These are phyloP conservation scores for Vigna unguiculata DNA, from an alignment of 306 rosid genomes.

Conservation along the genomic window DNA sequence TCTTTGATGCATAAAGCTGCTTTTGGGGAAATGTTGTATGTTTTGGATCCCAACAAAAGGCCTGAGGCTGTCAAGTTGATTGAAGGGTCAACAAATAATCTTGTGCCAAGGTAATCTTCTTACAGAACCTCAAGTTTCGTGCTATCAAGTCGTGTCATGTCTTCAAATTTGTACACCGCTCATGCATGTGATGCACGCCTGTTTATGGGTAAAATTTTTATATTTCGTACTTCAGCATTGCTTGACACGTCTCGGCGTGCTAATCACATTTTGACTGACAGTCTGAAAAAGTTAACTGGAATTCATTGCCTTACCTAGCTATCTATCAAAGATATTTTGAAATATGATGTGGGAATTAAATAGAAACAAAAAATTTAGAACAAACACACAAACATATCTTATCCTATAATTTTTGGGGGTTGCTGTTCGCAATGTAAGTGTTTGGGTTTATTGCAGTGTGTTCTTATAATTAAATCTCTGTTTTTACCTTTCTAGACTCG, in stretches of 20 bases:
- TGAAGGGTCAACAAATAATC: slow-evolving; percentile 75
- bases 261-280: background rate
- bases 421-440: slow-evolving; percentile 3
- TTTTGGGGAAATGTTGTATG: slow-evolving; percentile 77
- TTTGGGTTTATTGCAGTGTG: background rate
- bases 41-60: slow-evolving; percentile 73
- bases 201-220: slow-evolving; percentile 14
- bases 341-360: slow-evolving; percentile 11
- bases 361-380: background rate
- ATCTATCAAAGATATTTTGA: background rate
- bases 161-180: slow-evolving; percentile 14
- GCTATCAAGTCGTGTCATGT: background rate
- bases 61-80: slow-evolving; percentile 78
- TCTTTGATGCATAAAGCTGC: slow-evolving; percentile 97
- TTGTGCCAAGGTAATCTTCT: slow-evolving; percentile 64
- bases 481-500: slow-evolving; percentile 10
- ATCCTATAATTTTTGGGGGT: slow-evolving; percentile 7
- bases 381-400: slow-evolving; percentile 5
- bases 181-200: background rate
- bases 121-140: slow-evolving; percentile 9
- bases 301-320: slow-evolving; percentile 10
- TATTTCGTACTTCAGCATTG: slow-evolving; percentile 10
- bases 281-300: background rate
- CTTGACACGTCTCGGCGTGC: slow-evolving; percentile 16
- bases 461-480: background rate